Evolutionary conservation across 2,329 filamentous ascomycete species (phyloP), one percentile per base, ranked within the genome.

Genomic region (Pseudogymnoascus sp.): DNA sequence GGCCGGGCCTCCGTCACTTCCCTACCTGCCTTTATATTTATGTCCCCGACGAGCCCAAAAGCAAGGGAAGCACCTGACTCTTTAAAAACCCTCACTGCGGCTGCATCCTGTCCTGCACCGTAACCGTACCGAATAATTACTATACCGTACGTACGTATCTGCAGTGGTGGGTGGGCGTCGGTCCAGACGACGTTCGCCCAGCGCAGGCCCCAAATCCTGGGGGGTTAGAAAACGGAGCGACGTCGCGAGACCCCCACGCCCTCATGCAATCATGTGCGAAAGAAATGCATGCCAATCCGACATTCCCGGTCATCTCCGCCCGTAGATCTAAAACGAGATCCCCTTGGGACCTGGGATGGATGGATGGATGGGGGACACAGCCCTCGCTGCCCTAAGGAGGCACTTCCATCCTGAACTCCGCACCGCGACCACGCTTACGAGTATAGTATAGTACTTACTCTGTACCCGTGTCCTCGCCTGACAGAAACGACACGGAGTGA

Each of bases 241-340:
- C 44, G 44, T 28, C 44, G 44, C 44, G 44, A 50, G 44, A 50
- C 44, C 44, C 44, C 44, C 44, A 50, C 44, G 44, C 44, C 44
- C 44, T 50, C 44, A 28, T 50, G 44, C 44, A 50, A 50, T 50
- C 44, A 50, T 50, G 23, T 50, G 44, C 23, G 44, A 28, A 15
- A 17, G 44, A 50, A 50, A 50, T 15, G 44, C 44, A 50, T 50
- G 44, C 44, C 23, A 50, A 50, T 50, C 44, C 44, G 44, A 50
- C 23, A 50, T 28, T 50, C 44, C 44, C 44, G 23, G 44, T 28
- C 44, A 50, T 50, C 28, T 50, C 44, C 44, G 44, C 44, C 3
- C 23, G 44, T 50, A 28, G 44, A 50, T 50, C 44, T 50, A 50
- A 50, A 50, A 50, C 44, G 44, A 50, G 44, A 50, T 50, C 23